Conservation (phyloP, 1,284 basidiomycete genomes). For the Anthracocystis walkeri region DNA sequence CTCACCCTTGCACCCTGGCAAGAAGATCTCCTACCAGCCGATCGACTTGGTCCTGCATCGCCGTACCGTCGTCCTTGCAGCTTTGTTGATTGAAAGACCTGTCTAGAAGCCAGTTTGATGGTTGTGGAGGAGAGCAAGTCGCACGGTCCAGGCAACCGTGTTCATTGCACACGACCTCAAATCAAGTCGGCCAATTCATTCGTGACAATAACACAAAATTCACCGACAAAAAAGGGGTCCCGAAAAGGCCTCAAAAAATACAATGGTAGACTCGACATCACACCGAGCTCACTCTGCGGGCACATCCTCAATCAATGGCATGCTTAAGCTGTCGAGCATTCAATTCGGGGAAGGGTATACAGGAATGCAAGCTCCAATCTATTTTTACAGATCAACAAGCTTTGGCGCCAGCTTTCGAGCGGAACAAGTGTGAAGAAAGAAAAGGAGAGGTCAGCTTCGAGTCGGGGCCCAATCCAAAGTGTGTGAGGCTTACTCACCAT, state of each 20-base stretch:
- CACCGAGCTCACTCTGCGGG: too few relatives aligned
- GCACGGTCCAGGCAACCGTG: too few relatives aligned
- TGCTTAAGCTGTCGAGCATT: too few relatives aligned
- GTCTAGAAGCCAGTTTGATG: neutral
- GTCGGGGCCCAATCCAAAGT: too few relatives aligned
- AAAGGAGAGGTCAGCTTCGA: conserved; percentile 1
- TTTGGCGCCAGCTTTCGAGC: conserved; percentile 18
- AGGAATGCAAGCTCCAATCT: neutral
- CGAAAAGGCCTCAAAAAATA: neutral
- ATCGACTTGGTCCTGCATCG: conserved; percentile 35
- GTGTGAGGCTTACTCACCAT: conserved; percentile 15
- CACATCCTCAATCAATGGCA: too few relatives aligned
- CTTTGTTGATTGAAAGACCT: neutral
- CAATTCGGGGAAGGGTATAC: conserved; percentile 5
- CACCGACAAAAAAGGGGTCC: neutral
- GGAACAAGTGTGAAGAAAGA: neutral
- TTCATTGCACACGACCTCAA: too few relatives aligned
- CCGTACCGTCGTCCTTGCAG: neutral
- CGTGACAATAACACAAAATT: neutral
- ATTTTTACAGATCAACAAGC: neutral
- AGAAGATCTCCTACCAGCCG: conserved; percentile 17
- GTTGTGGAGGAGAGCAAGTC: neutral
- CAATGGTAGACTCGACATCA: too few relatives aligned
- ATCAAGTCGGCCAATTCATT: conserved; percentile 7
- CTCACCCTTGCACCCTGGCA: conserved; percentile 17